These are phyloP conservation scores for Trametopsis cervina DNA, from an alignment of 768 basidiomycete species.

Conservation along the genomic window DNA sequence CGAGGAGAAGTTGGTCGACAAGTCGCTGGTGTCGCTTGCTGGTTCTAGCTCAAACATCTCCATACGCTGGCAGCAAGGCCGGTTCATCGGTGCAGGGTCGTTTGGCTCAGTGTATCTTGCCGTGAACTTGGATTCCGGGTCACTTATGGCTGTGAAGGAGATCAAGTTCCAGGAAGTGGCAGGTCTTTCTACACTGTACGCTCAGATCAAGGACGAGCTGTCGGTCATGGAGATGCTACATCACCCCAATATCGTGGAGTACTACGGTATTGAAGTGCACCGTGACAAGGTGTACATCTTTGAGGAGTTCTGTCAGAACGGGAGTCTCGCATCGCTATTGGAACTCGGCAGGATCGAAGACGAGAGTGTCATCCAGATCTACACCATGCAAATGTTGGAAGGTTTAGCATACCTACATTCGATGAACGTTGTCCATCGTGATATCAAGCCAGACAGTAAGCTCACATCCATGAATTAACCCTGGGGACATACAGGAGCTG, in stretches of 20 bases:
- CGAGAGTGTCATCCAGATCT: slow-evolving; percentile 90
- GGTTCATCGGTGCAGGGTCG: slow-evolving; percentile 97
- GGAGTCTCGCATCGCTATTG: slow-evolving; percentile 80
- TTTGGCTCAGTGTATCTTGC: slow-evolving; percentile 99
- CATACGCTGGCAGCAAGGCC: slow-evolving; percentile 96
- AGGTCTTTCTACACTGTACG: slow-evolving; percentile 79
- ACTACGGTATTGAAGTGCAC: slow-evolving; percentile 98
- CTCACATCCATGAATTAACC: too few species aligned
- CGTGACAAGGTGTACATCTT: slow-evolving; percentile 99
- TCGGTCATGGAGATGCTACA: slow-evolving; percentile 97
- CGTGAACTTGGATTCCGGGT: slow-evolving; percentile 91
- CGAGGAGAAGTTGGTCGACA: slow-evolving; percentile 88
- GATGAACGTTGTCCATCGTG: slow-evolving; percentile 88
- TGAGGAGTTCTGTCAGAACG: slow-evolving; percentile 97
- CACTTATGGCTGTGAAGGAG: slow-evolving; percentile 98
- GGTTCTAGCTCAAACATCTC: slow-evolving; percentile 95
- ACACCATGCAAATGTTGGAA: slow-evolving; percentile 95
- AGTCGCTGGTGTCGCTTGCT: slow-evolving; percentile 89
- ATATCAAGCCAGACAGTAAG: slow-evolving; percentile 98
- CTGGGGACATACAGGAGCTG: too few species aligned
- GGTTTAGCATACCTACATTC: slow-evolving; percentile 92
- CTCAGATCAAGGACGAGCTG: slow-evolving; percentile 93
- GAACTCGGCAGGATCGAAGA: slow-evolving; percentile 96
- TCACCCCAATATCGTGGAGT: slow-evolving; percentile 97
- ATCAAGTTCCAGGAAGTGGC: slow-evolving; percentile 94